These are phyloP conservation scores for Nicotiana rustica DNA, from an alignment of 305 asterid species.

Conservation along the genomic window DNA sequence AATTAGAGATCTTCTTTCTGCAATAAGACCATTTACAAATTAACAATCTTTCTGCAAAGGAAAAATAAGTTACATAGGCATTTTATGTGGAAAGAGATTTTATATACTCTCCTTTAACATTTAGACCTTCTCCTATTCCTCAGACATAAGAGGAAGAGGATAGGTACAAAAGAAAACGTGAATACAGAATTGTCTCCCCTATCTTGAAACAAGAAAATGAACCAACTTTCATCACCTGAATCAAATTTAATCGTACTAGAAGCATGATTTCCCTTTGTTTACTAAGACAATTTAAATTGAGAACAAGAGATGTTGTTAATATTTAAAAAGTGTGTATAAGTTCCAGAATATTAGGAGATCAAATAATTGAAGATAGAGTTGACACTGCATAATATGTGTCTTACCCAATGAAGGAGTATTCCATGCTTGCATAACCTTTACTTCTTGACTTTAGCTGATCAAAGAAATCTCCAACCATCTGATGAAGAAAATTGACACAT, in stretches of 20 bases:
- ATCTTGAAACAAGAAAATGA: not conserved
- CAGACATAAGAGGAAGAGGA: not conserved
- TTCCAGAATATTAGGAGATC: conserved; percentile 23
- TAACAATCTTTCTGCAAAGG: not conserved
- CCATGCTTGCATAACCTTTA: conserved; percentile 99
- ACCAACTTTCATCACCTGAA: not conserved
- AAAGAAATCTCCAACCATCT: conserved; percentile 99
- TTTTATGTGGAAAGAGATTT: conserved; percentile 17
- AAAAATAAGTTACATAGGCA: not conserved
- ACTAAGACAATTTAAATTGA: not conserved
- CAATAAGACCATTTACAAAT: conserved; percentile 1
- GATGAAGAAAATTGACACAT: conserved; percentile 36
- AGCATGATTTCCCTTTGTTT: conserved; percentile 16
- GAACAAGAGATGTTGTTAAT: not conserved
- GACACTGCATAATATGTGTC: not conserved
- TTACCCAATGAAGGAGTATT: conserved; percentile 90
- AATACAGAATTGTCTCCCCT: conserved; percentile 17
- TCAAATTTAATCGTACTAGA: not conserved
- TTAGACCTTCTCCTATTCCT: conserved; percentile 14
- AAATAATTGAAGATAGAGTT: not conserved
- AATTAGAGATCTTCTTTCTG: not conserved
- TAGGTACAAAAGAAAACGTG: not conserved
- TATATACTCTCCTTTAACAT: conserved; percentile 13
- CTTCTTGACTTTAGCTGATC: conserved; percentile 99
- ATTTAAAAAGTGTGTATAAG: not conserved